Percentiles rank a stretch among this genome's conserved stretches.
phyloP scores from a whole-genome alignment of 495 filamentous ascomycete genomes.

The Amorphotheca resinae region DNA sequence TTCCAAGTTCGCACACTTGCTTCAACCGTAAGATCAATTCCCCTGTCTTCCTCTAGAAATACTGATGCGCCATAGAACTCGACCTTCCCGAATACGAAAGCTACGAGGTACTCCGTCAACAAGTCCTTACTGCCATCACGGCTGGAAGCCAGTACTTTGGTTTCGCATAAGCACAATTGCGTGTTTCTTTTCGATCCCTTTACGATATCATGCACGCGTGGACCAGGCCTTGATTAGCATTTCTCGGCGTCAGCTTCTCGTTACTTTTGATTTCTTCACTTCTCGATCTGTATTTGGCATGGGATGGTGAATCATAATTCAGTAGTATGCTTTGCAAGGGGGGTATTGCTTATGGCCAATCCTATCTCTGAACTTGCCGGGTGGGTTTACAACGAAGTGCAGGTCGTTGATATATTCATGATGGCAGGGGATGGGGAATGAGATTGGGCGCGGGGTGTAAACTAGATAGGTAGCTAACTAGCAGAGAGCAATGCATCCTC shows the following conservation, averaged over 20 bases:
- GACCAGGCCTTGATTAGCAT: constrained; percentile 28
- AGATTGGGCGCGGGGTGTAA: constrained; percentile 9
- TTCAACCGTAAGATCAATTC: constrained; percentile 88
- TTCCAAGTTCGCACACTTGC: constrained; percentile 95
- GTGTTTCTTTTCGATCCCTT: constrained; percentile 1
- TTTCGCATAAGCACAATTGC: constrained; percentile 56
- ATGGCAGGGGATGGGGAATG: neutral
- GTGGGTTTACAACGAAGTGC: constrained; percentile 15
- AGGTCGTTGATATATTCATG: constrained; percentile 10
- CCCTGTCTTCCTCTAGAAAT: neutral
- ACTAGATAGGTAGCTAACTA: constrained; percentile 15
- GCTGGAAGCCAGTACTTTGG: constrained; percentile 96
- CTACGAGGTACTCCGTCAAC: constrained; percentile 79
- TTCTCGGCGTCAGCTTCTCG: constrained; percentile 31
- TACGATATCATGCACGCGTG: constrained; percentile 21
- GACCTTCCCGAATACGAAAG: constrained; percentile 97
- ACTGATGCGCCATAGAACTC: constrained; percentile 50
- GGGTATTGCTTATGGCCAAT: neutral
- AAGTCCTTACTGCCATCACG: constrained; percentile 88
- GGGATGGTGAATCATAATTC: constrained; percentile 1
- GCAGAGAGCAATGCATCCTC: no score
- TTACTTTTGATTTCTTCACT: constrained; percentile 5
- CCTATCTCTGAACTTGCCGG: neutral
- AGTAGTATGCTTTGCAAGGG: neutral
- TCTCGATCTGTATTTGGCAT: constrained; percentile 15